A percentile compares a stretch with the other conserved stretches of the same genome.
These are phyloP conservation scores for Paraphaeosphaeria sporulosa DNA, from an alignment of 2,329 filamentous ascomycete species.

Conservation along the genomic window DNA sequence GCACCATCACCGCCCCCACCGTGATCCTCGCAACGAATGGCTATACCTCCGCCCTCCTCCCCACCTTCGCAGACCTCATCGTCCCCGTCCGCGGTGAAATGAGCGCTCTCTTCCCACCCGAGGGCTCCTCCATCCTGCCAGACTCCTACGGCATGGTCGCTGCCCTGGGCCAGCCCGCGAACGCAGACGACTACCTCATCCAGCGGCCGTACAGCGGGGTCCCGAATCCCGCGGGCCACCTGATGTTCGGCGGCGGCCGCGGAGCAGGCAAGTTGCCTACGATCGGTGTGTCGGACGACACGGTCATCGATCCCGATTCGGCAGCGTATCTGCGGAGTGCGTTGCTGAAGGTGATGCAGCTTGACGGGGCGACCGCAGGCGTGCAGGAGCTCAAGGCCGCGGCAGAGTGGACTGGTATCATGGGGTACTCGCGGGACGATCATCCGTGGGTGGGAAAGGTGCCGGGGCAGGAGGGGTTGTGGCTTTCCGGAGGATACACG, in stretches of 20 bases:
- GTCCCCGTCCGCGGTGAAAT: slow-evolving; percentile 81
- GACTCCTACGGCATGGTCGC: slow-evolving; percentile 72
- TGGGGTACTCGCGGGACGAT: slow-evolving; percentile 75
- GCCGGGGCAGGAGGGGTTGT: slow-evolving; percentile 66
- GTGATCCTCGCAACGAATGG: slow-evolving; percentile 84
- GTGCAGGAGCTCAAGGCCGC: slow-evolving; percentile 56
- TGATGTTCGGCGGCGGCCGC: slow-evolving; percentile 77
- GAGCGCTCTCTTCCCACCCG: slow-evolving; percentile 68
- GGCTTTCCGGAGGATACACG: slow-evolving; percentile 71
- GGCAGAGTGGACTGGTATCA: slow-evolving; percentile 77
- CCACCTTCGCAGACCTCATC: slow-evolving; percentile 72
- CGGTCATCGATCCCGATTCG: slow-evolving; percentile 63
- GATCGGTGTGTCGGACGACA: slow-evolving; percentile 68
- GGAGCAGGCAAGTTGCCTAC: slow-evolving; percentile 57
- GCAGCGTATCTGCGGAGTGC: slow-evolving; percentile 63
- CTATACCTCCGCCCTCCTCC: slow-evolving; percentile 80
- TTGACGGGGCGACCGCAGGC: slow-evolving; percentile 45
- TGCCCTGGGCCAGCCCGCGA: slow-evolving; percentile 52
- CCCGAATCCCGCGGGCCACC: slow-evolving; percentile 58
- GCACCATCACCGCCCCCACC: slow-evolving; percentile 66
- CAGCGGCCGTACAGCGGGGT: slow-evolving; percentile 65
- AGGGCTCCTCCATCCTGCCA: slow-evolving; percentile 53
- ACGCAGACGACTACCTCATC: slow-evolving; percentile 75
- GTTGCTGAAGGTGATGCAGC: slow-evolving; percentile 47
- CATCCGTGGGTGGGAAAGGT: slow-evolving; percentile 75